Conservation (phyloP, 2,329 filamentous ascomycete species). For the Fusarium sp. region DNA sequence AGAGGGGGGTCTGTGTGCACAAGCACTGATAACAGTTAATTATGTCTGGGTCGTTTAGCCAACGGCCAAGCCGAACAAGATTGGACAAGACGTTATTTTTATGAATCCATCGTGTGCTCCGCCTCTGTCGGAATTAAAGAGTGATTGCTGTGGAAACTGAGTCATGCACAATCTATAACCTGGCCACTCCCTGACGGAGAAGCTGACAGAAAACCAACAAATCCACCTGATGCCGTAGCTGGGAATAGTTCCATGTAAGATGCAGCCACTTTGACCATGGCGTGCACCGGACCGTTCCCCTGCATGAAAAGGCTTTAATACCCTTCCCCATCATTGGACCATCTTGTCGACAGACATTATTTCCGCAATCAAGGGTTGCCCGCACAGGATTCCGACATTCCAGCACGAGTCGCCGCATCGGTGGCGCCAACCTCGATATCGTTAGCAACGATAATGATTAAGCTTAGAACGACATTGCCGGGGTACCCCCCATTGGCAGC, state of each 20-base stretch:
- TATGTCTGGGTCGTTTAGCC: not conserved
- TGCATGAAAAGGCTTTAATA: not conserved
- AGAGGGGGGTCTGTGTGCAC: constrained; percentile 33
- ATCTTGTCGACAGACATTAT: not conserved
- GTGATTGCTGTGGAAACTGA: not conserved
- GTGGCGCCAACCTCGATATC: not conserved
- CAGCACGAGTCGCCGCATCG: not conserved
- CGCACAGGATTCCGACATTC: not conserved
- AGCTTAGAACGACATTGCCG: not conserved
- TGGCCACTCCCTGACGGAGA: not conserved
- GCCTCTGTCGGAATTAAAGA: not conserved
- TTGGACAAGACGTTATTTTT: not conserved
- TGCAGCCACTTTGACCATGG: not conserved
- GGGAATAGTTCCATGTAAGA: not conserved
- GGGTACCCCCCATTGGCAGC: not conserved
- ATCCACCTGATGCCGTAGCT: not conserved
- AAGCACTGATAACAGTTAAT: constrained; percentile 22
- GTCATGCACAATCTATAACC: not conserved
- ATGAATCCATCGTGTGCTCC: not conserved
- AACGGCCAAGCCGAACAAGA: not conserved
- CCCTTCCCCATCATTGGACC: not conserved
- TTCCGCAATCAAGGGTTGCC: not conserved
- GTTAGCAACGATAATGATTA: not conserved
- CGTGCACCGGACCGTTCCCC: not conserved
- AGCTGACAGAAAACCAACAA: not conserved